phyloP scores from a whole-genome alignment of 1,139 yeast genomes.

The Taphrina communis region DNA sequence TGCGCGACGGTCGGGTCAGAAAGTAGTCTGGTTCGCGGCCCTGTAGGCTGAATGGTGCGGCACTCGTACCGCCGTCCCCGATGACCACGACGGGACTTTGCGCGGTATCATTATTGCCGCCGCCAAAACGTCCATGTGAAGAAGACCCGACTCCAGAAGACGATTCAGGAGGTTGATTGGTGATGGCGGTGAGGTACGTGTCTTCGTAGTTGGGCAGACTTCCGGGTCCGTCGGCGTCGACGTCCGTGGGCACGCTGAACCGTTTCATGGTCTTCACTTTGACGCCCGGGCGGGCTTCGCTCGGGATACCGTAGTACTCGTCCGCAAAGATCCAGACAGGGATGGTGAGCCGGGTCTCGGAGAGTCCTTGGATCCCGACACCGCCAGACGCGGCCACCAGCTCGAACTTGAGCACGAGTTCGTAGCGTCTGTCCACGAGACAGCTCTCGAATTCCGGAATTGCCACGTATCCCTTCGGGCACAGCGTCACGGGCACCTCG shows the following conservation, averaged over 20 bases:
- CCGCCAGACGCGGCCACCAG: constrained; percentile 8
- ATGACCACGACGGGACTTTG: constrained; percentile 8
- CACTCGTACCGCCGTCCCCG: constrained; percentile 29
- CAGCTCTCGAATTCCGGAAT: constrained; percentile 39
- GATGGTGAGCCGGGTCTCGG: constrained; percentile 29
- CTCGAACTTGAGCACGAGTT: constrained; percentile 30
- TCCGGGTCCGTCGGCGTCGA: constrained; percentile 31
- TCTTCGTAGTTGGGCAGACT: constrained; percentile 38
- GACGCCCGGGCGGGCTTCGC: constrained; percentile 25
- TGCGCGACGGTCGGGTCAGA: not conserved
- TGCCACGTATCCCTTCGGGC: constrained; percentile 39
- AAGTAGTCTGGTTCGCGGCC: constrained; percentile 39
- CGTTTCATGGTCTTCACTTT: constrained; percentile 27
- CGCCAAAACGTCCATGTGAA: too few species aligned
- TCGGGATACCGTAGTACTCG: constrained; percentile 37
- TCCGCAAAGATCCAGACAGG: constrained; percentile 39
- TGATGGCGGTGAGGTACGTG: constrained; percentile 30
- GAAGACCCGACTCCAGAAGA: too few species aligned
- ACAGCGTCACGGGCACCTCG: constrained; percentile 35
- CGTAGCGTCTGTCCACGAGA: constrained; percentile 30
- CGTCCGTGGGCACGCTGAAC: constrained; percentile 30
- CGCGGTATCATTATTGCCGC: too few species aligned
- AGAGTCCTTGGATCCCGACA: constrained; percentile 6
- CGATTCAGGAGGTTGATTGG: not conserved
- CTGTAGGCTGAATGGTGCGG: constrained; percentile 33